Evolutionary conservation across 108 stramenopile species (phyloP).

Genomic region (Cyclotella sp.): DNA sequence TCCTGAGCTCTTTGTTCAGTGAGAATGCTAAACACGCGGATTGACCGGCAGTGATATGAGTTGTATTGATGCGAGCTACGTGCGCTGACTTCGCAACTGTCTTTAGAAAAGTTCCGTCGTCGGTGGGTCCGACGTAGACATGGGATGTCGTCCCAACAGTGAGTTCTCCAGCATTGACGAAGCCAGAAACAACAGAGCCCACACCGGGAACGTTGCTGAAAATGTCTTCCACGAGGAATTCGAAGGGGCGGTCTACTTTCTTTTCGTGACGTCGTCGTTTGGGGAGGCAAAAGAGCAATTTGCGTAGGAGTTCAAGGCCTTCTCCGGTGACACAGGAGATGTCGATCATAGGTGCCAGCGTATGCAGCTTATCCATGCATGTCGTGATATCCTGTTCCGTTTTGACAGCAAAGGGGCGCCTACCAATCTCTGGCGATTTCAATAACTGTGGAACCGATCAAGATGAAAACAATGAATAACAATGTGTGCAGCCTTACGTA

Average conservation of each 20-base stretch:
- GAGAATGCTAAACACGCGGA: slow-evolving; percentile 83
- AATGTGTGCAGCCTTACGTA: background rate
- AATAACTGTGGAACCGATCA: slow-evolving; percentile 36
- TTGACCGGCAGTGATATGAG: slow-evolving; percentile 82
- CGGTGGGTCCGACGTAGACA: slow-evolving; percentile 86
- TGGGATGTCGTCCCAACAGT: slow-evolving; percentile 68
- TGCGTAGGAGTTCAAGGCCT: slow-evolving; percentile 91
- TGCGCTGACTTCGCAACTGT: slow-evolving; percentile 89
- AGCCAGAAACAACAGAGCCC: slow-evolving; percentile 76
- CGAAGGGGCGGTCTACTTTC: slow-evolving; percentile 80
- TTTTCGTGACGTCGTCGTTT: slow-evolving; percentile 88
- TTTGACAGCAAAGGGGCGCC: slow-evolving; percentile 77
- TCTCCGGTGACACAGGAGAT: slow-evolving; percentile 97
- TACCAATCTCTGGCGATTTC: slow-evolving; percentile 73
- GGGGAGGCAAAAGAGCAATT: slow-evolving; percentile 87
- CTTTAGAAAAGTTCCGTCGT: slow-evolving; percentile 84
- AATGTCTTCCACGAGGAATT: slow-evolving; percentile 85
- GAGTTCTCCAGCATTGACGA: slow-evolving; percentile 88
- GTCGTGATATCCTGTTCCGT: slow-evolving; percentile 90
- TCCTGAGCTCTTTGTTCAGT: slow-evolving; percentile 74
- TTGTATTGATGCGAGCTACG: slow-evolving; percentile 81
- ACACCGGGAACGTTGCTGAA: slow-evolving; percentile 86
- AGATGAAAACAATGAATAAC: background rate
- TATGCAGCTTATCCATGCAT: slow-evolving; percentile 87
- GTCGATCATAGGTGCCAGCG: slow-evolving; percentile 94